Percentiles rank a stretch among this genome's conserved stretches.
phyloP scores from a whole-genome alignment of 1,139 yeast species.

The Candida sp. region DNA sequence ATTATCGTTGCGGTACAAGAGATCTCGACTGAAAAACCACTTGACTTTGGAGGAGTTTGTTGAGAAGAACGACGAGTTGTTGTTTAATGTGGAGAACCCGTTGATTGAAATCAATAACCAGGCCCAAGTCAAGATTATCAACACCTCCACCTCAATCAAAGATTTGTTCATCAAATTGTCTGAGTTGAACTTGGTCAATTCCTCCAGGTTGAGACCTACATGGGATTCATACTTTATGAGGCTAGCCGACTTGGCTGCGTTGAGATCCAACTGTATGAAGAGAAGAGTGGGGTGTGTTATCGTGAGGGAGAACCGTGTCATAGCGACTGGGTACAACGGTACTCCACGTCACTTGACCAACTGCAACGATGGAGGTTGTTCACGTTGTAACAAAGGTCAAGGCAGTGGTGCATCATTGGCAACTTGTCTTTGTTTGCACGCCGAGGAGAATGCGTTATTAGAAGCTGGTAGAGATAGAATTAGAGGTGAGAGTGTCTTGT shows the following conservation, averaged over 20 bases:
- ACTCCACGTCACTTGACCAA: constrained; percentile 89
- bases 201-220: constrained; percentile 78
- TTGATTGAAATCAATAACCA: constrained; percentile 56
- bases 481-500: constrained; percentile 59
- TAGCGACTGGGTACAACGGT: constrained; percentile 98
- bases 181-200: constrained; percentile 57
- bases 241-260: constrained; percentile 91
- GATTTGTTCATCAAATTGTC: constrained; percentile 56
- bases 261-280: constrained; percentile 95
- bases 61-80: constrained; percentile 44
- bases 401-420: constrained; percentile 67
- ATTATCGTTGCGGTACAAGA: constrained; percentile 50
- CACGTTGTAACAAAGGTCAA: constrained; percentile 75
- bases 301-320: constrained; percentile 82
- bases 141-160: constrained; percentile 53
- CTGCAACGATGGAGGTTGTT: constrained; percentile 96
- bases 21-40: constrained; percentile 27
- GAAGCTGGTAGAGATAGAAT: constrained; percentile 95
- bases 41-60: constrained; percentile 47
- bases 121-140: constrained; percentile 66
- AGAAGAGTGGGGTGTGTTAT: constrained; percentile 96
- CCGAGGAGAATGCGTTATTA: constrained; percentile 94
- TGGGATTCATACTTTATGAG: constrained; percentile 98
- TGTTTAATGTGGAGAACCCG: constrained; percentile 39
- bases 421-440: constrained; percentile 93